phyloP scores from a whole-genome alignment of 306 rosid genomes.

The Arachis hypogaea region DNA sequence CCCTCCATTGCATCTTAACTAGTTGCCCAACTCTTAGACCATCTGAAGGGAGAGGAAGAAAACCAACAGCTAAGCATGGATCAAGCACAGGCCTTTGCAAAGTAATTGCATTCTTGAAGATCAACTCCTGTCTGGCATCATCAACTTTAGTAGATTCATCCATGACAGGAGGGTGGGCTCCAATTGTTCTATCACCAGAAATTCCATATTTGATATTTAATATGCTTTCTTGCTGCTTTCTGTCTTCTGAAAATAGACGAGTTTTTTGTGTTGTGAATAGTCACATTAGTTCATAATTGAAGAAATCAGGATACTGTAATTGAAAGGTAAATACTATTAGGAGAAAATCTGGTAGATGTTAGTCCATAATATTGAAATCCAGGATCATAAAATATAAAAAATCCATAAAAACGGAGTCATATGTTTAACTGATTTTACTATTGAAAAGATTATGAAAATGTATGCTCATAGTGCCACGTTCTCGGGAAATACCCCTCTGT shows the following conservation, averaged over 20 bases:
- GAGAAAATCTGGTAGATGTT: not conserved
- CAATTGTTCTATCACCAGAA: slow-evolving; percentile 77
- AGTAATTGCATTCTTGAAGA: slow-evolving; percentile 78
- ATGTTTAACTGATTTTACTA: not conserved
- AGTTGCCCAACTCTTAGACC: slow-evolving; percentile 90
- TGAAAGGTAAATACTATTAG: slow-evolving; percentile 24
- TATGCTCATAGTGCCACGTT: too few relatives aligned
- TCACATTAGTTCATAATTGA: slow-evolving; percentile 25
- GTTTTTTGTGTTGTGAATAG: not conserved
- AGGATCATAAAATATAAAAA: slow-evolving; percentile 11
- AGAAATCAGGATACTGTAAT: slow-evolving; percentile 35
- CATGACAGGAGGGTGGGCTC: slow-evolving; percentile 85
- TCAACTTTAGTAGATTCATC: slow-evolving; percentile 50
- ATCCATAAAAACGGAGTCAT: slow-evolving; percentile 11
- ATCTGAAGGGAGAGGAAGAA: slow-evolving; percentile 92
- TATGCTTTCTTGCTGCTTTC: slow-evolving; percentile 65
- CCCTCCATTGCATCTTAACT: slow-evolving; percentile 93
- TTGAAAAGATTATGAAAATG: too few relatives aligned
- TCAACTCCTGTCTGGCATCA: slow-evolving; percentile 63
- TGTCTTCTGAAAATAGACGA: slow-evolving; percentile 49
- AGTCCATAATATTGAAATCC: slow-evolving; percentile 11
- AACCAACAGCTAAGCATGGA: slow-evolving; percentile 93
- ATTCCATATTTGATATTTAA: slow-evolving; percentile 81
- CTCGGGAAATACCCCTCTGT: too few relatives aligned
- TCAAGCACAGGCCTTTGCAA: slow-evolving; percentile 97